Evolutionary conservation across 2,329 filamentous ascomycete species (phyloP).

Genomic region (Amauroascus verrucosus): DNA sequence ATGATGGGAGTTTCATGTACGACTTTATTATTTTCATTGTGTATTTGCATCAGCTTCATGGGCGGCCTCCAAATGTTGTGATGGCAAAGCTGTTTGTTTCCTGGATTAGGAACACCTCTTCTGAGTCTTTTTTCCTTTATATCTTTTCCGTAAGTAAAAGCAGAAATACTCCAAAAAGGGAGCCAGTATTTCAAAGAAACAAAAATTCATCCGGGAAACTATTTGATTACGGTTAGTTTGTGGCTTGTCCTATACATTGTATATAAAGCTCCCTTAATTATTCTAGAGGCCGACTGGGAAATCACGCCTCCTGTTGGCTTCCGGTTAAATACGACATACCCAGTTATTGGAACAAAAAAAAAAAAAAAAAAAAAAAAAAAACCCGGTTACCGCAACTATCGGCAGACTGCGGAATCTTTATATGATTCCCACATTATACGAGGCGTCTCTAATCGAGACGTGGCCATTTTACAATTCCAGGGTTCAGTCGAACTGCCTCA

Average conservation of each 20-base stretch:
- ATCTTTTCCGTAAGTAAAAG: background rate
- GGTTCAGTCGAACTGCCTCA: background rate
- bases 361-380: no score
- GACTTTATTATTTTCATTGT: background rate
- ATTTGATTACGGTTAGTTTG: no score
- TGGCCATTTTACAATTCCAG: background rate
- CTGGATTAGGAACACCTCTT: background rate
- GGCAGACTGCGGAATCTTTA: no score
- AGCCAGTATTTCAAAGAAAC: background rate
- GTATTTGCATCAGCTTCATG: background rate
- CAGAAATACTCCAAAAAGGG: background rate
- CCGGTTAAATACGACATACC: no score
- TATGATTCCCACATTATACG: no score
- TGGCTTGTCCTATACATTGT: no score
- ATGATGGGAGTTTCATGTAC: background rate
- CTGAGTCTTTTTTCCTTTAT: background rate
- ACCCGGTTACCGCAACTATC: no score
- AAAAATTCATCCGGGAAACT: background rate
- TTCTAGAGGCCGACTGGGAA: no score
- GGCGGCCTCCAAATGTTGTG: background rate
- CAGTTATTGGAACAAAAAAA: no score
- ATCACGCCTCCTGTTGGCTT: no score
- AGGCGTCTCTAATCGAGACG: no score
- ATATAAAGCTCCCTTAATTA: no score
- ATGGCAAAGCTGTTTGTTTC: background rate